Evolutionary conservation across 169 alveolate genomes (phyloP), one percentile per base, ranked within the genome.

Genomic region (Miamiensis avidus): DNA sequence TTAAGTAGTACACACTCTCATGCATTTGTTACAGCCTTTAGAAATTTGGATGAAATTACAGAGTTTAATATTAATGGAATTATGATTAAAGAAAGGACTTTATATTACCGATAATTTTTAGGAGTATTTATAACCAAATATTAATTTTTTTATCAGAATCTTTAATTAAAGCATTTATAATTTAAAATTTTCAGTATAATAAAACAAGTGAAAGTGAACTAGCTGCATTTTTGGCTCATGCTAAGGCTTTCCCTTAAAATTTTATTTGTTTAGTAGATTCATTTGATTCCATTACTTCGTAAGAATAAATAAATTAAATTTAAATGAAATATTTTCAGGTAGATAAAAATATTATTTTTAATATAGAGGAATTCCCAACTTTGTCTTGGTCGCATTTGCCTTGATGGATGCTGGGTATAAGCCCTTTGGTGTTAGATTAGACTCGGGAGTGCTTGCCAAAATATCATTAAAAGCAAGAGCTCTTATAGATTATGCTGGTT

Each of bases 371-470:
- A 92, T 97, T 1, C 96, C 94, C 29, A 97, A 97, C 84, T 96
- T 96, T 89, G 64, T 97, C n/a, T 84, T 87, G 31, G 98, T 96
- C 0, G 96, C 97, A n/a, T 78, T 96, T n/a, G 98, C 97, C 32
- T 87, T 97, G 29, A 84, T 86, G 76, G 93, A 91, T 78, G 77
- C 88, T n/a, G 96, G 95, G 31, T 88, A 94, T 29, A 81, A 83
- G 34, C 96, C 98, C 6, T 82, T 87, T 29, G 99, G 99, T 73
- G 88, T 97, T 29, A 91, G 99, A 82, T 88, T 97, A 78, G 99
- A 97, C 91, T 93, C 97, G 15, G 99, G 99, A 25, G 98, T 96
- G 79, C 91, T 97, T 31, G 92, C 95, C 28, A 89, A 91, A n/a
- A 89, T 96, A 25, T 90, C 97, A 6, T 87, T 78, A 65, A 88